Base-by-base conservation (phyloP, 164 flowering plant genomes). In the Macadamia tetraphylla region DNA sequence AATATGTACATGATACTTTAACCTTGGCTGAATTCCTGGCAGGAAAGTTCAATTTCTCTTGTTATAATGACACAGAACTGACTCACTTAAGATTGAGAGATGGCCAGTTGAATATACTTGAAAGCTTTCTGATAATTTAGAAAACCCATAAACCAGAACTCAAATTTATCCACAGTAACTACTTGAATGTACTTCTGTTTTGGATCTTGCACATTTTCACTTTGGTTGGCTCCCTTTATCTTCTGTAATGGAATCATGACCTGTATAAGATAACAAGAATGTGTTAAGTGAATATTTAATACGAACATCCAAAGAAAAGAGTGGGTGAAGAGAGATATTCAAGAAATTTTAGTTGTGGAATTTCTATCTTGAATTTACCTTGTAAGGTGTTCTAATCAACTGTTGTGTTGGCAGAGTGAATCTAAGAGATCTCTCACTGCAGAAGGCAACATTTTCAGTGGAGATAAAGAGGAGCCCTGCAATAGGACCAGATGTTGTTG, bases 91-190 rank as follows among this genome's bases (percentile, higher is more conserved):
- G 67, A 60, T 7, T 35, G 64, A 60, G 79, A 71, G 59, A 80
- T 66, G 31, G 79, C 77, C 55, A 67, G 71, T 56, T 77, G 79
- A 31, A 85, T 73, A 67, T 66, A 58, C 76, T 68, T 68, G 53
- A 80, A 76, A 43, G 82, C 78, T 71, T 80, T 83, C 67, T 79
- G 75, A 51, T 79, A 82, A 48, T 76, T 74, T 17, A 82, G 71
- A 69, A 84, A 82, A 13, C 85, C 86, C 86, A 80, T 81, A 64
- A 84, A 82, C 88, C 88, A 84, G 73, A 84, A 84, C 44, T 84
- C 86, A 62, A 74, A 82, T 56, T 75, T 62, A 58, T 84, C 86
- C 14, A 67, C 74, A 1, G 86, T 84, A 30, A 77, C 78, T 60
- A 84, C 67, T 61, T 79, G 74, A 13, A 84, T 76, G 77, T 82